phyloP scores from a whole-genome alignment of 1,284 basidiomycete species.

The Malassezia dermatis region DNA sequence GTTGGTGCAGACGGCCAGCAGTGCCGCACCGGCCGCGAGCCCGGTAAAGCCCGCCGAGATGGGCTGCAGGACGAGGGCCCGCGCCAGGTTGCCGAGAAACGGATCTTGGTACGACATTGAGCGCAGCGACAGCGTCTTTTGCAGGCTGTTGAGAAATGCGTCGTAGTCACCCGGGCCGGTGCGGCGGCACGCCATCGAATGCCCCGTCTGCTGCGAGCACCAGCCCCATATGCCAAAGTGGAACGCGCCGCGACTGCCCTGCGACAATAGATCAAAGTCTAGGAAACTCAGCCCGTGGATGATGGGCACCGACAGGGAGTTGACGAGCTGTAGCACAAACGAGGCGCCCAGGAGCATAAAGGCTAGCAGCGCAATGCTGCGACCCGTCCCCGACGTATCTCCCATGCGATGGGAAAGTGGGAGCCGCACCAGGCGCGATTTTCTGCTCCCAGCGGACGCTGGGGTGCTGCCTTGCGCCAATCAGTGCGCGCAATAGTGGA shows the following conservation, averaged over 20 bases:
- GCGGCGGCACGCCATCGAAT: slow-evolving; percentile 14
- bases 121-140: neutral
- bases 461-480: neutral
- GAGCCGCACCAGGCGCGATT: neutral
- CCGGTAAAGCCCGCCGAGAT: slow-evolving; percentile 35
- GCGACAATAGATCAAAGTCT: slow-evolving; percentile 9
- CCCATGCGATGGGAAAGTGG: neutral
- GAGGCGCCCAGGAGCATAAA: slow-evolving; percentile 34
- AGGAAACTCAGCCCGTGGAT: slow-evolving; percentile 36
- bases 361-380: slow-evolving; percentile 10
- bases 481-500: neutral
- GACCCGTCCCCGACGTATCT: slow-evolving; percentile 1
- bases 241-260: neutral
- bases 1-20: slow-evolving; percentile 32
- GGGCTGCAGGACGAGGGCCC: slow-evolving; percentile 34
- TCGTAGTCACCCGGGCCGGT: slow-evolving; percentile 28
- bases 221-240: slow-evolving; percentile 27
- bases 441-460: neutral
- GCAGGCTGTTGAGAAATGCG: neutral
- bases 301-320: slow-evolving; percentile 28
- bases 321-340: slow-evolving; percentile 32
- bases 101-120: slow-evolving; percentile 2
- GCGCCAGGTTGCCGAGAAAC: slow-evolving; percentile 27
- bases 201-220: slow-evolving; percentile 17
- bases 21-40: slow-evolving; percentile 28